Percentiles rank a stretch among this genome's conserved stretches.
Evolutionary conservation across 1,284 basidiomycete genomes (phyloP).

Genomic region (Pseudozyma tsukubaensis): DNA sequence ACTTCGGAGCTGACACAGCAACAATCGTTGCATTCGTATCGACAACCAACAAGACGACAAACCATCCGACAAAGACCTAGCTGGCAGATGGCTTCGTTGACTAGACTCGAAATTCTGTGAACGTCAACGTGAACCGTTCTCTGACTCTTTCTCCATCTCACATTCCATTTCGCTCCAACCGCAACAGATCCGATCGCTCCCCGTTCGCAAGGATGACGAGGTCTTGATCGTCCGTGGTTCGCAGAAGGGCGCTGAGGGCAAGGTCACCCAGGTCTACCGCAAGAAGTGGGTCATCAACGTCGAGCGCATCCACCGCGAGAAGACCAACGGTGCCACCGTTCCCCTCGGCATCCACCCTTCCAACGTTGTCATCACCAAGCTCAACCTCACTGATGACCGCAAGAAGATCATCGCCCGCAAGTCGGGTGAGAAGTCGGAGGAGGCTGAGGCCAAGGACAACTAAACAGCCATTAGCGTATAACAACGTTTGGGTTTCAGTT

Average conservation of each 20-base stretch:
- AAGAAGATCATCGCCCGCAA: slow-evolving; percentile 64
- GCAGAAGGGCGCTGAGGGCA: slow-evolving; percentile 85
- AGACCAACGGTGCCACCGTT: slow-evolving; percentile 93
- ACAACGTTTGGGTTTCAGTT: background rate
- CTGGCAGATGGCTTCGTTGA: slow-evolving; percentile 16
- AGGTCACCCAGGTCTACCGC: slow-evolving; percentile 81
- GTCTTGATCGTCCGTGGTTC: slow-evolving; percentile 83
- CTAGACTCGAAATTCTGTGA: background rate
- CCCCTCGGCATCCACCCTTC: slow-evolving; percentile 96
- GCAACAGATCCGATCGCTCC: slow-evolving; percentile 85
- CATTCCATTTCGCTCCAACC: background rate
- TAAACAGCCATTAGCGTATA: slow-evolving; percentile 11
- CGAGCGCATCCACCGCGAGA: slow-evolving; percentile 97
- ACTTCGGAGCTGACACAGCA: too few species aligned
- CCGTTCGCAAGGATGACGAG: slow-evolving; percentile 98
- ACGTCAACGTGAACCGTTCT: background rate
- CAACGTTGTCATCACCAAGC: slow-evolving; percentile 85
- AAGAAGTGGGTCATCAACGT: slow-evolving; percentile 99
- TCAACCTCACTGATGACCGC: slow-evolving; percentile 69
- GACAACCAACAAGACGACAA: too few species aligned
- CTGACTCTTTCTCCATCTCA: slow-evolving; percentile 1
- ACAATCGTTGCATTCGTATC: too few species aligned
- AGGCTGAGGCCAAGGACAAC: slow-evolving; percentile 55
- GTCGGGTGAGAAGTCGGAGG: slow-evolving; percentile 55
- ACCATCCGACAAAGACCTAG: background rate